These are phyloP conservation scores for Podila minutissima DNA, from an alignment of 192 early-diverging fungal genomes.

Conservation along the genomic window DNA sequence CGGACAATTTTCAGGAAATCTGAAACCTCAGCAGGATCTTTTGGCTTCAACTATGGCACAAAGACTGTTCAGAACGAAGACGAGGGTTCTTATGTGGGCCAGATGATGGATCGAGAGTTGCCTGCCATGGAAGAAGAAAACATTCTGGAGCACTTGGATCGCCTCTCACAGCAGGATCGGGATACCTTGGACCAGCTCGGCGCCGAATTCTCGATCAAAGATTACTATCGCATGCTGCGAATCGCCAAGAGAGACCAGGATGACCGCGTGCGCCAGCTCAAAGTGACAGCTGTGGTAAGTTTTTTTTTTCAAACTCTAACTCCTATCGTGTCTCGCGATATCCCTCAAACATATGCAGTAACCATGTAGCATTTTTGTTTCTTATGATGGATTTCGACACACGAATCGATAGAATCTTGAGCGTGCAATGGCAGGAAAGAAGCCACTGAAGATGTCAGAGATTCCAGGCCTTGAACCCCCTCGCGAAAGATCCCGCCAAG, in stretches of 20 bases:
- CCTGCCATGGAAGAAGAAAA: constrained; percentile 34
- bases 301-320: background rate
- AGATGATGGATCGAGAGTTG: constrained; percentile 8
- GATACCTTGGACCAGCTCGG: constrained; percentile 25
- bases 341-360: background rate
- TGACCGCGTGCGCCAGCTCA: constrained; percentile 29
- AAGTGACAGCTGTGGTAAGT: constrained; percentile 39
- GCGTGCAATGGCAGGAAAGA: constrained; percentile 31
- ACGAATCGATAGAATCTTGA: constrained; percentile 25
- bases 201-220: constrained; percentile 13
- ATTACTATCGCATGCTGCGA: constrained; percentile 25
- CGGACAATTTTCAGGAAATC: background rate
- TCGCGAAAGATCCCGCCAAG: background rate
- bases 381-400: background rate
- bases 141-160: constrained; percentile 41
- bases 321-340: background rate
- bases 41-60: constrained; percentile 41
- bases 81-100: background rate
- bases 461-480: constrained; percentile 12
- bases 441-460: constrained; percentile 35
- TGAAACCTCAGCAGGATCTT: background rate
- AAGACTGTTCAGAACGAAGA: constrained; percentile 1
- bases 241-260: constrained; percentile 26
- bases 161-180: constrained; percentile 14
- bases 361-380: background rate